Base-by-base conservation (phyloP, 169 alveolate species). In the Eimeria brunetti region DNA sequence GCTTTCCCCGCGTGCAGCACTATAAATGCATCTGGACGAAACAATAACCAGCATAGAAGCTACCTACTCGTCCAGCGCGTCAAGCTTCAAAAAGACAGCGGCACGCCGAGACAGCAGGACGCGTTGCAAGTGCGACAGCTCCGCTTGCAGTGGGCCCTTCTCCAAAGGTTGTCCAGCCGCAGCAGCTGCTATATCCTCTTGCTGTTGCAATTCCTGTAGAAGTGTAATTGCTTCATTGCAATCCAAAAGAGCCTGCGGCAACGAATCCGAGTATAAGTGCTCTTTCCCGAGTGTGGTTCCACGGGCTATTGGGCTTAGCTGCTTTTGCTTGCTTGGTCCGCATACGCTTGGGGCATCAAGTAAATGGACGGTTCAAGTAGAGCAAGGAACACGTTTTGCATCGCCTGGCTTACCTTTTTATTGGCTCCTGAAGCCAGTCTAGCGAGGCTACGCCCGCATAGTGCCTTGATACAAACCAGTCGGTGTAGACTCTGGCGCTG, bases 361-460 rank as follows among this genome's bases (percentile, higher is more conserved):
- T 36, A 18, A 36, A 36, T 8, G 30, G 30, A 27, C 51, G 8
- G 38, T n/a, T 8, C 16, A 30, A 71, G 53, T 1, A 71, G n/a
- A 36, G 81, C 64, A 81, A 11, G 53, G 16, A 53, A 56, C 53
- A 56, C 20, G 90, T 36, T 9, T 83, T 14, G 12, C 81, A 33
- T 16, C 9, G 18, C 11, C 81, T 44, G 58, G 1, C 27, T 62
- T 38, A 86, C 92, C 81, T 60, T 38, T 44, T 62, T 16, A 18
- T 67, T 46, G 33, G 38, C 46, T 73, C 92, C 92, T 53, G 36
- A 51, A 46, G 92, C 80, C 20, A 86, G 62, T 67, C 64, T 36
- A 22, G 92, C 92, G 22, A 86, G 64, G 92, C 92, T 86, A 27
- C 92, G 92, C 44, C 92, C 92, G 27, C 83, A 86, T 4, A 86